Percentiles rank a stretch among this genome's conserved stretches.
phyloP scores from a whole-genome alignment of 768 basidiomycete genomes.

The Pulveroboletus sp. region DNA sequence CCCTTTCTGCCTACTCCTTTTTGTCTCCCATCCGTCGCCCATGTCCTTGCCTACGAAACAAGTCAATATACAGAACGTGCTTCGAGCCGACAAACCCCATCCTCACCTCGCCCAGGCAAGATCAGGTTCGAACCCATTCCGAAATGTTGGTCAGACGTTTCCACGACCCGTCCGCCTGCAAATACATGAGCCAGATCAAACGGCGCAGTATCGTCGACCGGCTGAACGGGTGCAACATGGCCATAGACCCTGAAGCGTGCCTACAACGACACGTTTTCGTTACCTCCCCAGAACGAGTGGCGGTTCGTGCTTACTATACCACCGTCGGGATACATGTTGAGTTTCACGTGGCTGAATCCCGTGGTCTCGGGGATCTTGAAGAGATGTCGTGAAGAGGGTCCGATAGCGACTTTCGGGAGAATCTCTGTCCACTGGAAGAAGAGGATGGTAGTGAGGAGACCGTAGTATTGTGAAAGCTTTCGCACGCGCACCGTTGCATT shows the following conservation, averaged over 20 bases:
- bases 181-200: conserved; percentile 92
- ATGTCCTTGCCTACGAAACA: conserved; percentile 66
- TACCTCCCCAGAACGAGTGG: not conserved
- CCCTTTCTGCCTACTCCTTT: conserved; percentile 70
- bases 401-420: conserved; percentile 69
- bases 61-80: not conserved
- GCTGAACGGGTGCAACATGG: conserved; percentile 61
- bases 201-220: conserved; percentile 39
- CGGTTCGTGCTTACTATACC: conserved; percentile 62
- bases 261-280: conserved; percentile 36
- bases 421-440: conserved; percentile 69
- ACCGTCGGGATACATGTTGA: conserved; percentile 96
- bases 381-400: conserved; percentile 84
- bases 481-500: conserved; percentile 52
- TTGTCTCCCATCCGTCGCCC: conserved; percentile 99
- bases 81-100: not conserved
- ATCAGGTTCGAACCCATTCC: conserved; percentile 89
- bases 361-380: conserved; percentile 63
- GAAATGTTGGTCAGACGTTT: conserved; percentile 92
- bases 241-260: conserved; percentile 94
- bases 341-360: conserved; percentile 74
- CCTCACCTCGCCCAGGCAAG: conserved; percentile 75
- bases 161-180: conserved; percentile 80
- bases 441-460: no score
- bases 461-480: no score